These are phyloP conservation scores for Mitragyna speciosa DNA, from an alignment of 257 asterid species.

Conservation along the genomic window DNA sequence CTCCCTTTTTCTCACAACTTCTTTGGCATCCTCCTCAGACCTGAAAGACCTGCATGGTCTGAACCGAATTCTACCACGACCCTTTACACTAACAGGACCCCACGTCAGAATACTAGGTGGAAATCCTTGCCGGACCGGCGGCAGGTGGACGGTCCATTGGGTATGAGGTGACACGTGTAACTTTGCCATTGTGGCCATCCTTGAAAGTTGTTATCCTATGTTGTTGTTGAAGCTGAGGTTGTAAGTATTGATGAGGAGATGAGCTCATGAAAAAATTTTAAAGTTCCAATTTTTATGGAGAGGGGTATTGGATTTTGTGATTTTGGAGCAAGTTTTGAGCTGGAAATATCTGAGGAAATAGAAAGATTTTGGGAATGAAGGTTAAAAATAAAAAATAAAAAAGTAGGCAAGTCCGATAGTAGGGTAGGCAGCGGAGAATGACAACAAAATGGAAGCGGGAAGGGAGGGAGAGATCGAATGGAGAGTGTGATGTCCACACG, in stretches of 20 bases:
- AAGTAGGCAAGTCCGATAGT: background rate
- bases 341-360: constrained; percentile 21
- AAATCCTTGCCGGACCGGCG: constrained; percentile 38
- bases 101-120: constrained; percentile 26
- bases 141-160: constrained; percentile 40
- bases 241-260: constrained; percentile 1
- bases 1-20: constrained; percentile 16
- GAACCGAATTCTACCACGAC: constrained; percentile 32
- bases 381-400: background rate
- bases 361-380: constrained; percentile 9
- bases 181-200: constrained; percentile 60
- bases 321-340: background rate
- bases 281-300: background rate
- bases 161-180: constrained; percentile 59
- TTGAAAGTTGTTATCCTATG: constrained; percentile 3
- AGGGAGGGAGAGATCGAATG: background rate
- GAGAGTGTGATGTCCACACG: constrained; percentile 86
- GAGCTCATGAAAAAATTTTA: background rate
- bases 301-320: constrained; percentile 14
- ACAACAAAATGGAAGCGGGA: background rate
- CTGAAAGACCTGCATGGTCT: constrained; percentile 68
- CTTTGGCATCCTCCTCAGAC: constrained; percentile 42
- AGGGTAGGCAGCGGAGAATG: background rate
- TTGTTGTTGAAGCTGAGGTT: background rate
- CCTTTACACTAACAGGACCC: constrained; percentile 39